Base-by-base conservation (phyloP, 2,329 filamentous ascomycete species). In the Colletotrichum zoysiae region DNA sequence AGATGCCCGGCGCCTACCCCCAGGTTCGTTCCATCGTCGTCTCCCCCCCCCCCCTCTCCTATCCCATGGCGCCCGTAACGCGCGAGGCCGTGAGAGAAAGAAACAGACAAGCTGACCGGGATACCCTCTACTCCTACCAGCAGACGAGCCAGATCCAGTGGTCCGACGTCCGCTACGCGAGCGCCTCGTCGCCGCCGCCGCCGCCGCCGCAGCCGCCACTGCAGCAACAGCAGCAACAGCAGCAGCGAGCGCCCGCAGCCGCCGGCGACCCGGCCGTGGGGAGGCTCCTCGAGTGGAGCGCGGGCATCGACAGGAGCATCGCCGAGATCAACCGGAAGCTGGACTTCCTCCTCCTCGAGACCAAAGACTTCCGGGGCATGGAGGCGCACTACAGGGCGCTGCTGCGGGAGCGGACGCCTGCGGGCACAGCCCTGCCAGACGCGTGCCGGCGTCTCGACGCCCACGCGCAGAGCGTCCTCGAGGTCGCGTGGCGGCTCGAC, bases 371-470 rank as follows among this genome's bases (percentile, higher is more conserved):
- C 35, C 65, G 69, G 5, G 53, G 42, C 2, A 56, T 71, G 53
- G 69, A 69, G 46, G 46, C 33, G n/a, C 60, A 62, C 33, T 51
- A 62, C 16, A 53, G 40, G 60, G 26, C 23, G 14, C 44, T 46
- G 33, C 60, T 62, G 3, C 51, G 26, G 16, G 35, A 69, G 46
- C 53, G 30, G 40, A 71, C 69, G 1, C 3, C 53, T 4, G 53
- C 53, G 59, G 65, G 69, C 38, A 71, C 69, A 2, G 69, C 23
- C 46, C 48, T 65, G 4, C 23, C 30, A 18, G 65, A 71, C 33
- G 50, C 53, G n/a, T 71, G 69, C 40, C 38, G 30, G 16, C 58
- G 65, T 1, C 53, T 68, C 16, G 65, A 71, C 46, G 46, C 51
- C 18, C 69, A 69, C n/a, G 35, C 64, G 8, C 51, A 69, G 2